Conservation (phyloP, 2,329 filamentous ascomycete species). For the Purpureocillium lavendulum region DNA sequence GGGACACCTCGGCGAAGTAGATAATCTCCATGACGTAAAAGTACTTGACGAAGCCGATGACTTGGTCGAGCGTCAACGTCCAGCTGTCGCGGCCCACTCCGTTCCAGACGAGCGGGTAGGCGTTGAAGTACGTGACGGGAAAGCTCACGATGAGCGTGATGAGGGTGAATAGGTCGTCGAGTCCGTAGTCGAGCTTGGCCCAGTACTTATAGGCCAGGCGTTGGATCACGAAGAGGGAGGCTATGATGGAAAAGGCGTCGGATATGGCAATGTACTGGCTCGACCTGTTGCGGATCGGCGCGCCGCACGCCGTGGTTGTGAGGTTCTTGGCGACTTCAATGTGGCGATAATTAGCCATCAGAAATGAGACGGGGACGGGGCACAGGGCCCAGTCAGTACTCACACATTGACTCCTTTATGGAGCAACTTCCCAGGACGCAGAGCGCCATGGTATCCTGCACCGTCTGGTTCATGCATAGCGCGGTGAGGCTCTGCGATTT, state of each 20-base stretch:
- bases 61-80: conserved; percentile 7
- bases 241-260: conserved; percentile 16
- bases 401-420: too few relatives aligned
- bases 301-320: conserved; percentile 7
- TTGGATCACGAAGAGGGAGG: conserved; percentile 22
- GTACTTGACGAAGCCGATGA: conserved; percentile 13
- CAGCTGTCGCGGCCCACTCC: conserved; percentile 20
- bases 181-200: conserved; percentile 16
- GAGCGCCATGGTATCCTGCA: too few relatives aligned
- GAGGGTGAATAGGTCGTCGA: conserved; percentile 18
- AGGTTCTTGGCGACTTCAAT: conserved; percentile 4
- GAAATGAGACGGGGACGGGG: too few relatives aligned
- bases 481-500: too few relatives aligned
- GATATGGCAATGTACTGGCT: conserved; percentile 6
- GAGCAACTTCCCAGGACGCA: too few relatives aligned
- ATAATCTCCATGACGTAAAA: conserved; percentile 24
- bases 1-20: conserved; percentile 24
- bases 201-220: conserved; percentile 21
- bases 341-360: not conserved
- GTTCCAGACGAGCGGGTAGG: conserved; percentile 11
- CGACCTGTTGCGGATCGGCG: conserved; percentile 6
- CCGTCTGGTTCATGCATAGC: too few relatives aligned
- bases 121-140: conserved; percentile 13
- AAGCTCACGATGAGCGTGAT: conserved; percentile 10
- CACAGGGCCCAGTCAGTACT: too few relatives aligned